Base-by-base conservation (phyloP, 768 basidiomycete species). In the Agaricus bisporus region DNA sequence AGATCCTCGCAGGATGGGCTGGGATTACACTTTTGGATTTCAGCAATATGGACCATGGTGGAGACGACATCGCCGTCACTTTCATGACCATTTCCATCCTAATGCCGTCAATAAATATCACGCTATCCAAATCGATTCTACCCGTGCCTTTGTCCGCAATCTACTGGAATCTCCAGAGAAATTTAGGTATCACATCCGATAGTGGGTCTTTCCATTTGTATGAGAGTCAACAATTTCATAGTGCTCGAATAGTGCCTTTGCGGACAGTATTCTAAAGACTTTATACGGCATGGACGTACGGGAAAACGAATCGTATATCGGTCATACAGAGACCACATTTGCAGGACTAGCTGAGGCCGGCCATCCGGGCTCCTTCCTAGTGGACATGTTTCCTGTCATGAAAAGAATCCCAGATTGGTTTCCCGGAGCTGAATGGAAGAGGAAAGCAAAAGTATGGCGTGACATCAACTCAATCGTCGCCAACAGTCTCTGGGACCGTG, bases 1-100 rank as follows among this genome's bases (percentile, higher is more conserved):
- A 17, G 17, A 42, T 12, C 42, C 42, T 18, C 12, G 18, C 20
- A 64, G 62, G 22, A 63, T 63, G 59, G 47, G 51, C 17, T 58
- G 56, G 58, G 65, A 73, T 32, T 78, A 71, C 67, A 72, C 70
- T 44, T 72, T 80, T 29, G 75, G 72, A 1, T 71, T 80, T 50
- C 73, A 76, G 68, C 73, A 71, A 2, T 80, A 63, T 45, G 57
- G 58, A 43, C 37, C 55, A 8, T 58, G 69, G 52, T 81, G 78
- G 74, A 72, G 70, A 49, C 69, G 68, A 29, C 80, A 79, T 57
- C 72, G 80, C 36, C 70, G 70, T 4, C 17, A 42, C 12, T 62
- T 62, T 39, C 61, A 62, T 25, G 29, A 53, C 32, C 49, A 52
- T n/a, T 56, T 62, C 49, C 57, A 56, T 38, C 55, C 38, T 15